These are phyloP conservation scores for Potentilla sterilis DNA, from an alignment of 306 rosid species.

Conservation along the genomic window DNA sequence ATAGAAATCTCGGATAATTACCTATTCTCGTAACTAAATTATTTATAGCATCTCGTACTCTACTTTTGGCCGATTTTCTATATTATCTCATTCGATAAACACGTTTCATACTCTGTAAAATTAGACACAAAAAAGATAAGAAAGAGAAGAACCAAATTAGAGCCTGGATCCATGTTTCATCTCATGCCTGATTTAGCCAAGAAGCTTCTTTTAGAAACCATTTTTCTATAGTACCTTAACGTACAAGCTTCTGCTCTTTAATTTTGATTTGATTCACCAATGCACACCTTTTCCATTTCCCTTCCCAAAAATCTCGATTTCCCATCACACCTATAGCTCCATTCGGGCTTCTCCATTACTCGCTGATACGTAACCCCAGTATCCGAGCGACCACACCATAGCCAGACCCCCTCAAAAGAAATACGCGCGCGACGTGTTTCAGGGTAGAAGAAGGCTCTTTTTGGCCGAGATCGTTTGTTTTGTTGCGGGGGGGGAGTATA, in stretches of 20 bases:
- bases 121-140: background rate
- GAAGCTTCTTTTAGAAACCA: background rate
- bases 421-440: conserved; percentile 25
- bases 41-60: background rate
- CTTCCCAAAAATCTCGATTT: background rate
- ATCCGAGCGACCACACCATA: conserved; percentile 15
- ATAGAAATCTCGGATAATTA: too few species aligned
- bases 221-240: background rate
- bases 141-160: background rate
- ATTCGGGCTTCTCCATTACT: background rate
- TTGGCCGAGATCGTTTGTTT: conserved; percentile 7
- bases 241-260: background rate
- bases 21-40: background rate
- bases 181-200: background rate
- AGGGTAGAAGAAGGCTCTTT: background rate
- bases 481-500: conserved; percentile 16
- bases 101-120: background rate
- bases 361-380: background rate
- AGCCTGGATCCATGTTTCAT: background rate
- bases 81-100: background rate
- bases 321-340: background rate
- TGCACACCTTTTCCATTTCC: conserved; percentile 4
- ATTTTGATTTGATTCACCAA: background rate
- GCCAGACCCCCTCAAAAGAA: background rate
- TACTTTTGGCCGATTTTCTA: background rate